These are phyloP conservation scores for Alternaria gansuensis DNA, from an alignment of 2,329 filamentous ascomycete genomes.

Conservation along the genomic window DNA sequence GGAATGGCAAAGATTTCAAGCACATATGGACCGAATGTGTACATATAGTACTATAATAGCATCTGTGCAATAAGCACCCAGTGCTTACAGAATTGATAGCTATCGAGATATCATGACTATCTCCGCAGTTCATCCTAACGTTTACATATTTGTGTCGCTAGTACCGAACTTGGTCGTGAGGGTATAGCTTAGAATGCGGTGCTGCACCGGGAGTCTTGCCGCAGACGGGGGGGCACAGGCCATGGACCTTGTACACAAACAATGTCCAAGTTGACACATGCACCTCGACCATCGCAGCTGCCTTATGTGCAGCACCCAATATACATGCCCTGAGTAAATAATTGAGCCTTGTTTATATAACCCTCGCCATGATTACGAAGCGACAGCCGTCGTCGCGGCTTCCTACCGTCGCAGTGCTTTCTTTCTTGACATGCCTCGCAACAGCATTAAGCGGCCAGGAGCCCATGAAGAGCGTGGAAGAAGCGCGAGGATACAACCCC, in stretches of 20 bases:
- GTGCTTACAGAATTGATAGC: conserved; percentile 1
- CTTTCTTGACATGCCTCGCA: conserved; percentile 49
- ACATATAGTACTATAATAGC: conserved; percentile 12
- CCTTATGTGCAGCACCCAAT: conserved; percentile 3
- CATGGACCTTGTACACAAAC: conserved; percentile 16
- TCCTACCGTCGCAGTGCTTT: conserved; percentile 38
- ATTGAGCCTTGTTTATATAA: not conserved
- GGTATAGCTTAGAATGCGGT: conserved; percentile 10
- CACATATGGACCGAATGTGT: conserved; percentile 7
- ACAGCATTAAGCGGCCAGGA: conserved; percentile 55
- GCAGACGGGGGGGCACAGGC: conserved; percentile 14
- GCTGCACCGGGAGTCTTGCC: conserved; percentile 16
- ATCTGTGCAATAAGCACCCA: conserved; percentile 10
- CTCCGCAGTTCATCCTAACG: not conserved
- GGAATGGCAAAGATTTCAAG: not conserved
- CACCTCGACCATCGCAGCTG: conserved; percentile 12
- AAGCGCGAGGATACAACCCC: conserved; percentile 56
- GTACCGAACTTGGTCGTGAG: not conserved
- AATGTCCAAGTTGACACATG: conserved; percentile 21
- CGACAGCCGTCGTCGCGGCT: conserved; percentile 26
- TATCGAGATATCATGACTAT: not conserved
- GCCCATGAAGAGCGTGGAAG: conserved; percentile 47
- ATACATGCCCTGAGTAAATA: not conserved
- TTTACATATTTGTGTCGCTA: not conserved
- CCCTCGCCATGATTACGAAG: conserved; percentile 1